Conservation (phyloP, 2,329 filamentous ascomycete genomes). For the Coniochaeta sp. region DNA sequence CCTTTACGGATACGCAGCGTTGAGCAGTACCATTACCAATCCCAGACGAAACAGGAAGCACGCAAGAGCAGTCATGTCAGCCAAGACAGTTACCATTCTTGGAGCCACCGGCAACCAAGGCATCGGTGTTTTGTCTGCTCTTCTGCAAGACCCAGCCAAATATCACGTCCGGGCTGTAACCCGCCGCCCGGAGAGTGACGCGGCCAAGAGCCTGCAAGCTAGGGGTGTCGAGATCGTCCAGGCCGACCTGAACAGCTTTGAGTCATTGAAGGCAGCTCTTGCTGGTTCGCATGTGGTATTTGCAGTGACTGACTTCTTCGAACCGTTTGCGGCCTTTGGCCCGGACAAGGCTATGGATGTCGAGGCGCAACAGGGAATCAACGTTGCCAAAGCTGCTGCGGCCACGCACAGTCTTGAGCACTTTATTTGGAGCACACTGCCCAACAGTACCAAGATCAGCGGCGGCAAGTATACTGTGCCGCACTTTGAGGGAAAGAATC, state of each 20-base stretch:
- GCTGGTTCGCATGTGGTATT: slow-evolving; percentile 8
- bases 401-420: slow-evolving; percentile 27
- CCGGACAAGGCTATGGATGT: slow-evolving; percentile 23
- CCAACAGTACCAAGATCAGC: slow-evolving; percentile 21
- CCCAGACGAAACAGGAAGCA: background rate
- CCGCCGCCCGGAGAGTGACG: slow-evolving; percentile 20
- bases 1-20: too few species aligned
- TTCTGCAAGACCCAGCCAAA: slow-evolving; percentile 13
- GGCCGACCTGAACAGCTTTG: slow-evolving; percentile 19
- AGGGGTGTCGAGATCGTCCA: slow-evolving; percentile 20
- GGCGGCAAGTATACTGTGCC: slow-evolving; percentile 24
- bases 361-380: slow-evolving; percentile 31
- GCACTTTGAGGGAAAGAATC: slow-evolving; percentile 34
- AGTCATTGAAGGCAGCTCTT: slow-evolving; percentile 16
- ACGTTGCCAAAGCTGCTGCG: slow-evolving; percentile 31
- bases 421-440: slow-evolving; percentile 37
- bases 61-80: background rate
- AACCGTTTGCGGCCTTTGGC: slow-evolving; percentile 18
- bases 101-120: slow-evolving; percentile 24
- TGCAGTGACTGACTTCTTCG: slow-evolving; percentile 32
- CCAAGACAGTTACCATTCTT: slow-evolving; percentile 19
- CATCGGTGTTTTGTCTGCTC: slow-evolving; percentile 20
- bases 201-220: slow-evolving; percentile 18
- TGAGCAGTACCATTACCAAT: too few species aligned
- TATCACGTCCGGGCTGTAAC: slow-evolving; percentile 24